A percentile compares a stretch with the other conserved stretches of the same genome.
These are phyloP conservation scores for Fusarium pseudonygamai DNA, from an alignment of 2,329 filamentous ascomycete species.

Conservation along the genomic window DNA sequence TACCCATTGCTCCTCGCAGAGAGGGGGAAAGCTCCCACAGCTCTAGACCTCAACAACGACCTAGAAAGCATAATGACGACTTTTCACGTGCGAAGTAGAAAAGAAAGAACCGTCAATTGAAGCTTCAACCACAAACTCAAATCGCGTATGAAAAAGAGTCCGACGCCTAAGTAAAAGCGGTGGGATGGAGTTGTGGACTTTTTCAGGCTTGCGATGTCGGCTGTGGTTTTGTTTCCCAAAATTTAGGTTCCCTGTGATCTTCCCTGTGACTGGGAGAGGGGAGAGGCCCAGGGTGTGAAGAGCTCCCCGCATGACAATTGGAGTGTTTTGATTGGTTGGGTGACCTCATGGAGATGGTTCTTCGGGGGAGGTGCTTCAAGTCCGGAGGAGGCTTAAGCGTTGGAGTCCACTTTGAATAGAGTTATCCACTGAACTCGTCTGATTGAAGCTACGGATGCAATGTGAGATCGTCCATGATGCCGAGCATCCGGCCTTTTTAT, in stretches of 20 bases:
- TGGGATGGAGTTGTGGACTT: slow-evolving; percentile 29
- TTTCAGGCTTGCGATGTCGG: slow-evolving; percentile 44
- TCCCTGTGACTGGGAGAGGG: slow-evolving; percentile 45
- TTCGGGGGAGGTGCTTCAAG: slow-evolving; percentile 28
- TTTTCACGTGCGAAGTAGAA: background rate
- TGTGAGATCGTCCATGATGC: background rate
- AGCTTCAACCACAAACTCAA: slow-evolving; percentile 13
- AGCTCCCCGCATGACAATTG: slow-evolving; percentile 45
- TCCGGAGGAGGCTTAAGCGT: slow-evolving; percentile 20
- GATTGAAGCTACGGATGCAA: background rate
- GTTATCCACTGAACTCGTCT: slow-evolving; percentile 3
- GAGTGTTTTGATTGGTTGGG: slow-evolving; percentile 32
- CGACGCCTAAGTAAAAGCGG: slow-evolving; percentile 1
- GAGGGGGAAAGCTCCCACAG: slow-evolving; percentile 41
- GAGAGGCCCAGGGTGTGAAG: slow-evolving; percentile 8
- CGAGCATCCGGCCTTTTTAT: slow-evolving; percentile 1
- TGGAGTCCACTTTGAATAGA: slow-evolving; percentile 10
- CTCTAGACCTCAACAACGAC: slow-evolving; percentile 43
- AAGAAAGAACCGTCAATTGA: slow-evolving; percentile 33
- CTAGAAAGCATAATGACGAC: slow-evolving; percentile 43
- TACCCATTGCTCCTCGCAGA: slow-evolving; percentile 42
- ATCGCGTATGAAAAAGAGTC: slow-evolving; percentile 13
- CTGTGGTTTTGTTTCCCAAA: slow-evolving; percentile 31
- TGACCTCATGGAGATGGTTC: slow-evolving; percentile 4
- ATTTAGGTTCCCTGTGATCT: slow-evolving; percentile 47